Evolutionary conservation across 176 grass and related monocot species (phyloP).

Genomic region (Olyra latifolia): DNA sequence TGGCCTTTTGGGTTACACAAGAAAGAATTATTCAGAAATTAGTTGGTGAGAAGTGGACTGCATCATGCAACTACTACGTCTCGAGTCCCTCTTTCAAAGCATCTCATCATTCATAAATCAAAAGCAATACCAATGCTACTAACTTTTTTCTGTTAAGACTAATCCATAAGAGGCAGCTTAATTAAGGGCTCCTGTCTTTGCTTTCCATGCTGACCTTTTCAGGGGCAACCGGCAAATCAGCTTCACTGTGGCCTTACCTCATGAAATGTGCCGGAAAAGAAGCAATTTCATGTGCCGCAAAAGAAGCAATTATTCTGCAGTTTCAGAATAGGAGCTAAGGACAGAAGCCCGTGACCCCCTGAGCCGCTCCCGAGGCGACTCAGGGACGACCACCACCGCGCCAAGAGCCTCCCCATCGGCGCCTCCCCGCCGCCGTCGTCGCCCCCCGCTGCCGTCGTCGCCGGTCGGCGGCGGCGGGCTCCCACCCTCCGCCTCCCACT

Average conservation of each 20-base stretch:
- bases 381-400: no score
- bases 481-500: no score
- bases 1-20: background rate
- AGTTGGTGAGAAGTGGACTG: constrained; percentile 29
- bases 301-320: constrained; percentile 1
- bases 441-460: no score
- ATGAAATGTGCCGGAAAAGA: constrained; percentile 1
- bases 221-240: constrained; percentile 25
- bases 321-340: background rate
- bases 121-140: background rate
- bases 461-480: no score
- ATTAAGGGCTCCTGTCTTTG: background rate
- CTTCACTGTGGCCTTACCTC: background rate
- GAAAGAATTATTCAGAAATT: background rate
- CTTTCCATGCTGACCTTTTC: constrained; percentile 15
- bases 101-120: background rate
- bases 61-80: constrained; percentile 22
- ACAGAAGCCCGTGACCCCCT: no score
- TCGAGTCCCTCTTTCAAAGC: constrained; percentile 29
- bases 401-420: no score
- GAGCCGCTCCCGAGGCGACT: no score
- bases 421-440: no score
- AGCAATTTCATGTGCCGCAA: no score
- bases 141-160: background rate
- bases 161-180: constrained; percentile 16